A percentile compares a stretch with the other conserved stretches of the same genome.
Conservation (phyloP, 2,329 filamentous ascomycete genomes). For the Stenocarpella maydis region DNA sequence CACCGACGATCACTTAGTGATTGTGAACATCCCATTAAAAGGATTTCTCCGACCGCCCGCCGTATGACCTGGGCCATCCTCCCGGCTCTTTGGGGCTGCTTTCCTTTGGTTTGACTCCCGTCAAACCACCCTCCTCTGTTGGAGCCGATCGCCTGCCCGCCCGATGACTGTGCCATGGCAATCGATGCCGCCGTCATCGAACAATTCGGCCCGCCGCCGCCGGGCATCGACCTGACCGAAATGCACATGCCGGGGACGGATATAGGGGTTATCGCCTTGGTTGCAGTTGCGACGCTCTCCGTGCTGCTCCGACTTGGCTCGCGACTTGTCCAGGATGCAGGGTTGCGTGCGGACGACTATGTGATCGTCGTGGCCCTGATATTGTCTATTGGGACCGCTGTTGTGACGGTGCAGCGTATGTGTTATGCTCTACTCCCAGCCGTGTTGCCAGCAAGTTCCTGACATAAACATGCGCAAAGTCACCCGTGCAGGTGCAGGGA, state of each 20-base stretch:
- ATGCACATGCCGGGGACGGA: constrained; percentile 15
- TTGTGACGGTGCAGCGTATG: constrained; percentile 1
- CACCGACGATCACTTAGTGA: constrained; percentile 15
- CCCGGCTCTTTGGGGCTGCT: not conserved
- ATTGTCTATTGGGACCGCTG: constrained; percentile 5
- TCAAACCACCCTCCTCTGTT: not conserved
- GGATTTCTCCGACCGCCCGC: constrained; percentile 14
- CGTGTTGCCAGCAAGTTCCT: not conserved
- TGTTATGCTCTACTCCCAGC: not conserved
- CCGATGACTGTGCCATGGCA: constrained; percentile 17
- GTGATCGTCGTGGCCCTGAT: not conserved
- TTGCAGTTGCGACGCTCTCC: constrained; percentile 10
- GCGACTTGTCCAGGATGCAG: constrained; percentile 13
- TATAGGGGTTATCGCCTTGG: not conserved
- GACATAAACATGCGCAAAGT: not conserved
- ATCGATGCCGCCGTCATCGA: constrained; percentile 20
- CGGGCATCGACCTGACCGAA: constrained; percentile 19
- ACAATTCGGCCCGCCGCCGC: constrained; percentile 15
- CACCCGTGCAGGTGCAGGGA: not conserved
- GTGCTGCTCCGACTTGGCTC: constrained; percentile 19
- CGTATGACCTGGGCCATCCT: not conserved
- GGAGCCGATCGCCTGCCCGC: not conserved
- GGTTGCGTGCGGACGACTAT: constrained; percentile 2
- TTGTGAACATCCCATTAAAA: constrained; percentile 21
- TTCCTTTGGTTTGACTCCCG: not conserved